Evolutionary conservation across 2,329 filamentous ascomycete genomes (phyloP), one percentile per base, ranked within the genome.

Genomic region (Gaeumannomyces sp.): DNA sequence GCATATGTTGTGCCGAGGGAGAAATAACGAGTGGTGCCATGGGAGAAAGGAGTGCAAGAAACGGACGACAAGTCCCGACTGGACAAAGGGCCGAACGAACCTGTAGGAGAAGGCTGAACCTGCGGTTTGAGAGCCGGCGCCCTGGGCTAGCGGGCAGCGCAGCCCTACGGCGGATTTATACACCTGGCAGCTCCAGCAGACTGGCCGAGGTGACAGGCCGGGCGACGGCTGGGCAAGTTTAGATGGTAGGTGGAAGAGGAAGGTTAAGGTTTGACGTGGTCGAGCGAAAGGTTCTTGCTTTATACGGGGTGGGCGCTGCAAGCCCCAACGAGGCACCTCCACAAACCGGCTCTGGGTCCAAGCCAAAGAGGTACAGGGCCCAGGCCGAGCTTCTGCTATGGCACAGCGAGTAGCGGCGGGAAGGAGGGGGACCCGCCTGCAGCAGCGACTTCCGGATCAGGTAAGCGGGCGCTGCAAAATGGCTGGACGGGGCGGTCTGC

Each of bases 241-340:
- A 11, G 45, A 22, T 22, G n/a, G 45, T 53, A 25, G 45, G 45
- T 53, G 45, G 45, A 11, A 19, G 45, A 25, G 45, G 45, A 53
- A 53, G 45, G n/a, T 53, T 53, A 53, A 53, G 22, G 45, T 53
- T 53, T 53, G 45, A 53, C 45, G 45, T 53, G 45, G 45, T n/a
- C 10, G 45, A 53, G 45, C 45, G 45, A 25, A 53, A 53, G 45
- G 45, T 53, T 53, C 45, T 10, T 53, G 19, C 45, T 53, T 53
- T 53, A 53, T 53, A 53, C 45, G 45, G 45, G 45, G 45, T n/a
- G 45, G 45, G 45, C 22, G 38, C 38, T 50, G 38, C 38, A 50
- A 50, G 38, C 45, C 19, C 19, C 19, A 53, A 11, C 0, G 45
- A 53, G n/a, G 45, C 38, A 45, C 38, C 22, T 22, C 45, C 45